Percentiles rank a stretch among this genome's conserved stretches.
Evolutionary conservation across 495 filamentous ascomycete genomes (phyloP).

Genomic region (Sphaerosporella brunnea): DNA sequence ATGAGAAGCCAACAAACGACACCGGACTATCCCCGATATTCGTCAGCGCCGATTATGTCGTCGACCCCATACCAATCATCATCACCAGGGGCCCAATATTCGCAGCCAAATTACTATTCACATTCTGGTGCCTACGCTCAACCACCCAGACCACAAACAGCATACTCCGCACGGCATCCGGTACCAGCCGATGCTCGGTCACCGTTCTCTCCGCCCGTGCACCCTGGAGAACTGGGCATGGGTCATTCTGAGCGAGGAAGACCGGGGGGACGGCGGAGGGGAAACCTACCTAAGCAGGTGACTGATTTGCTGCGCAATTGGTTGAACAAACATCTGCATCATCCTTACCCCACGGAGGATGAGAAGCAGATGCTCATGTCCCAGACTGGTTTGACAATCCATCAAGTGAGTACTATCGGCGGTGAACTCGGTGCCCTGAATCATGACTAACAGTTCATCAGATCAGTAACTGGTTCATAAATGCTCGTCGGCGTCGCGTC

Average conservation of each 20-base stretch:
- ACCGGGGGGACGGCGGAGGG: conserved; percentile 47
- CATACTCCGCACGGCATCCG: conserved; percentile 7
- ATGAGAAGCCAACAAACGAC: background rate
- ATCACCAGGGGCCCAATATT: conserved; percentile 13
- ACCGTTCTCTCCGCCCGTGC: conserved; percentile 15
- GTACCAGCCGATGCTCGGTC: conserved; percentile 18
- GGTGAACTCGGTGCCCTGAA: too few relatives aligned
- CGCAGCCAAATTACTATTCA: conserved; percentile 17
- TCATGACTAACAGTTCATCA: conserved; percentile 28
- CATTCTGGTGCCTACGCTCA: conserved; percentile 14
- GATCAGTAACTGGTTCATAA: conserved; percentile 96
- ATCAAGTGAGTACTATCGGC: conserved; percentile 45
- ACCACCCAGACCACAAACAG: conserved; percentile 5
- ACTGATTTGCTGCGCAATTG: conserved; percentile 67
- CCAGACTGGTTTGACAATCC: conserved; percentile 60
- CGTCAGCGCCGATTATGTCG: conserved; percentile 8
- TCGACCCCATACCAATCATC: conserved; percentile 14
- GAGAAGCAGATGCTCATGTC: conserved; percentile 71
- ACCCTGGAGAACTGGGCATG: conserved; percentile 16
- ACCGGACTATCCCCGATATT: conserved; percentile 16
- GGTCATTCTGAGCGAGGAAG: conserved; percentile 26
- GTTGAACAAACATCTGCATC: conserved; percentile 57
- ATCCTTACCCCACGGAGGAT: conserved; percentile 80
- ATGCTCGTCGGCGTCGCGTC: conserved; percentile 63
- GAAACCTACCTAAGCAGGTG: conserved; percentile 72